These are phyloP conservation scores for Pseudogymnoascus sp. DNA, from an alignment of 2,329 filamentous ascomycete genomes.

Conservation along the genomic window DNA sequence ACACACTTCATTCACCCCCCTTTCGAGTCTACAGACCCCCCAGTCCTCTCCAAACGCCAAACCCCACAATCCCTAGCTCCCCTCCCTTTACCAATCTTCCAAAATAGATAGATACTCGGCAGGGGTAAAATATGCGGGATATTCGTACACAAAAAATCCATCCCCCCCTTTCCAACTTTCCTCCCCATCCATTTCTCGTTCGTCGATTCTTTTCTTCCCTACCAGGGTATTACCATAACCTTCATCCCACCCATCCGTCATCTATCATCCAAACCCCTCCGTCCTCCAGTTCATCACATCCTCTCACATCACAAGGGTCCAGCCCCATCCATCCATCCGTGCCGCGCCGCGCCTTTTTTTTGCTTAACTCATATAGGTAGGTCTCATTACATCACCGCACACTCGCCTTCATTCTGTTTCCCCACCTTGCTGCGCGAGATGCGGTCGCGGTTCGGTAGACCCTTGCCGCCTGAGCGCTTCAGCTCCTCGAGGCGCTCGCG, in stretches of 20 bases:
- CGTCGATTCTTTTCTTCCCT: background rate
- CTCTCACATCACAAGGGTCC: background rate
- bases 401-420: conserved; percentile 83
- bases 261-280: background rate
- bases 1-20: background rate
- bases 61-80: background rate
- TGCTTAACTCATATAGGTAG: background rate
- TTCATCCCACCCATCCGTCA: background rate
- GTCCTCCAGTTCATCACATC: background rate
- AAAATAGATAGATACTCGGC: background rate
- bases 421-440: conserved; percentile 76
- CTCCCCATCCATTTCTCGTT: background rate
- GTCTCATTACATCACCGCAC: conserved; percentile 64
- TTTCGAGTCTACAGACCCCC: background rate
- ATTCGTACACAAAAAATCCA: background rate
- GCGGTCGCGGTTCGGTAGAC: conserved; percentile 66
- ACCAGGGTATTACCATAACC: background rate
- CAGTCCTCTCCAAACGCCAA: background rate
- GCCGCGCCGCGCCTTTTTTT: background rate
- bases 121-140: background rate
- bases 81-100: background rate
- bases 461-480: conserved; percentile 67
- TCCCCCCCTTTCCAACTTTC: background rate
- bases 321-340: background rate
- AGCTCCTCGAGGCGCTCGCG: conserved; percentile 88